Evolutionary conservation across 177 flowering plant species (phyloP), one percentile per base, ranked within the genome.

Genomic region (Telopea speciosissima): DNA sequence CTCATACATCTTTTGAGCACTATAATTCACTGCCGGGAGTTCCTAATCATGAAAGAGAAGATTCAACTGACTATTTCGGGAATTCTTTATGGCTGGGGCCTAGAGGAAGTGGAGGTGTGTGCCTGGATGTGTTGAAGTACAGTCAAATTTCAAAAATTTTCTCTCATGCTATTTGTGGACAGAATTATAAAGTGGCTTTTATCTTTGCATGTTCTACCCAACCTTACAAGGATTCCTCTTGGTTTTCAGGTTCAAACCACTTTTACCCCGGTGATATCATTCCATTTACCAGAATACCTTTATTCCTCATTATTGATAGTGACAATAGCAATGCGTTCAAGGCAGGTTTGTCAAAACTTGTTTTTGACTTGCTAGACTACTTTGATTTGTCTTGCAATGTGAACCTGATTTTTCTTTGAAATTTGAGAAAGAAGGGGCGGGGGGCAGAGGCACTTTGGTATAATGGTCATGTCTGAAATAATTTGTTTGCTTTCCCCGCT

Each of bases 271-370:
- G 87, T 71, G 99, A 95, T 84, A 68, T 95, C 74, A 80, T 95
- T 81, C 97, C 99, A 58, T 95, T 95, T 77, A 95, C 99, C 16
- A 83, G 99, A 73, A 85, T 81, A 69, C 99, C 99, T 68, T 83
- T 91, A 70, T 95, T 95, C 83, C 76, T 95, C 77, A 84, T 95
- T 58, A 84, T 95, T 76, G 99, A 95, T 72, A 95, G 97, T 78
- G 97, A 95, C 79, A 87, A 75, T 81, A 95, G 99, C 89, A 89
- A 87, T 84, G 93, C 97, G 89, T 95, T 95, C 99, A 95, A 95
- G 99, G 99, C 97, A 95, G 99, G 99, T 95, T 95, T 92, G 98
- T 93, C 85, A 80, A 69, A 85, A 87, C 92, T 86, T 82, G 65
- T 77, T 70, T 74, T 49, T 72, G 42, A 33, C 59, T 77, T 81